Base-by-base conservation (phyloP, 768 basidiomycete genomes). In the Polyporus arcularius region DNA sequence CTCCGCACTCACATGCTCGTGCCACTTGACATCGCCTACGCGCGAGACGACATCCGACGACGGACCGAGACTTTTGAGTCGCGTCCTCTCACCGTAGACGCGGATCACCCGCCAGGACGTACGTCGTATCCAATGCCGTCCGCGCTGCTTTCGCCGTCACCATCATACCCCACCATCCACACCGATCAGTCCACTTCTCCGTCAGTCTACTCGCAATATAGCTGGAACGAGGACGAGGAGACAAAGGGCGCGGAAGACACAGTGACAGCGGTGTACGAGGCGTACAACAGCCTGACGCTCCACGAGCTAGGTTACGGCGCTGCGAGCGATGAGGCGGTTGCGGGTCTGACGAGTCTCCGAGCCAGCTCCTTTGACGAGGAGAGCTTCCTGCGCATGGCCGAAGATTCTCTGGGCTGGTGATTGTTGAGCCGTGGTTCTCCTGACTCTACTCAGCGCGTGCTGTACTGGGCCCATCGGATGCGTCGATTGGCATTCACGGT, bases 351-450 rank as follows among this genome's bases (percentile, higher is more conserved):
- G 32, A 26, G 50, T 41, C 7, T 6, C 2, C 61, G 61, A 5
- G 40, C 54, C 14, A 63, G 55, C 30, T 65, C 66, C 2, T 58
- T 67, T 47, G 55, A 66, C 56, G 68, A 69, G 45, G 64, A 62
- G 12, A 67, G 66, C 54, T 67, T 69, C 51, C 39, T 65, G 40
- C 66, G 65, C 26, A 66, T 69, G 56, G 66, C 68, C 6, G 58
- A 62, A 45, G n/a, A 15, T 8, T 42, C 49, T 14, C 55, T 67
- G 16, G 66, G 60, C 43, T 69, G 68, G 66, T 69, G 60, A 64
- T 46, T 50, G 5, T 15, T 18, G 15, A 1, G 2, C 18, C 15
- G 42, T 16, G 8, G 10, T 43, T 10, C 18, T 18, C 18, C 15
- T 43, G 42, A 16, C 42, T 43, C 18, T 43, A 14, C 42, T 43